Evolutionary conservation across 306 rosid genomes (phyloP), one percentile per base, ranked within the genome.

Genomic region (Boehmeria nivea): DNA sequence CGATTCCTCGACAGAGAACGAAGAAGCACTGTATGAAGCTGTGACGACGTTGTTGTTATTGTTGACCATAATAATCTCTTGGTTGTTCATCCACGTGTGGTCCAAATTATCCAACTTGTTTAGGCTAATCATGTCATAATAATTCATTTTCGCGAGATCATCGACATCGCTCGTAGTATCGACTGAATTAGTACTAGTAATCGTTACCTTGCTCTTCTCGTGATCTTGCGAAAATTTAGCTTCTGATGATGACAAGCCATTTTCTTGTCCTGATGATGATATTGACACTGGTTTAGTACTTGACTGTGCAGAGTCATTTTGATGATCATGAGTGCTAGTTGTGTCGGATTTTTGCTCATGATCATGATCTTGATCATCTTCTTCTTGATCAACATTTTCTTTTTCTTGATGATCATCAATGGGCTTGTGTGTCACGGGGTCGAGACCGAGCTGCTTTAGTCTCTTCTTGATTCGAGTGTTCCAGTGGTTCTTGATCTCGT

Each of bases 401-500:
- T 71, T 62, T 9, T 60, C 46, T 45, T 25, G 72, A 50, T 25
- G 8, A 27, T 15, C 17, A 9, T 67, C 78, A 54, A 47, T 42
- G 21, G 75, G 77, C 64, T 54, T 69, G 72, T 81, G 87, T 6
- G 80, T 81, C 62, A 73, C 25, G 23, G 87, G 82, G 71, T 87
- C 93, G 24, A 84, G 10, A 43, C 89, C 96, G 44, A 80, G 76
- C 6, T 69, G 70, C 85, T 91, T 87, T 27, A 87, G 51, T 68
- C 67, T 91, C 83, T 91, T 91, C 81, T 91, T 91, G 66, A 91
- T 91, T 70, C 81, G 60, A 22, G 98, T 84, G 53, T 91, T 91
- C 96, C 98, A 91, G 23, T 91, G 98, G 75, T 91, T 91, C 76
- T 91, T 91, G 63, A 91, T 91, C 60, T 91, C 98, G 18, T 91